These are phyloP conservation scores for Zygnema circumcarinatum DNA, from an alignment of 139 green algal species.

Conservation along the genomic window DNA sequence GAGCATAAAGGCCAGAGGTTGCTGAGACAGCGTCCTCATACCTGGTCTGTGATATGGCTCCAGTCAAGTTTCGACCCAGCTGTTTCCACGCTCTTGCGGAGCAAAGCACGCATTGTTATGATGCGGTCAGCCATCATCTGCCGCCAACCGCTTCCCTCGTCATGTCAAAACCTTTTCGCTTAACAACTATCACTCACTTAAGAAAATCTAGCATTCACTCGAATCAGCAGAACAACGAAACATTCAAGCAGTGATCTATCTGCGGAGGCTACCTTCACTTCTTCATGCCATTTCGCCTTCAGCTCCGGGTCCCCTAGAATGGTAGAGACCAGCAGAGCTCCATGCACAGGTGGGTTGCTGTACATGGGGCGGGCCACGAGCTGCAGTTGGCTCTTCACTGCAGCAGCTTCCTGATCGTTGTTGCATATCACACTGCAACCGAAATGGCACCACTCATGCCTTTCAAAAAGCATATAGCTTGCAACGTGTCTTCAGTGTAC, in stretches of 20 bases:
- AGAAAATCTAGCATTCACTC: conserved; percentile 12
- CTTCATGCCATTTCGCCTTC: conserved; percentile 60
- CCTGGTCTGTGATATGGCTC: conserved; percentile 78
- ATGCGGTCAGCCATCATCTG: conserved; percentile 89
- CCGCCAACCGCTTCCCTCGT: conserved; percentile 74
- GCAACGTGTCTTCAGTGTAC: too few species aligned
- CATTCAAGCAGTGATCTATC: too few species aligned
- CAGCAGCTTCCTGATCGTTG: conserved; percentile 22
- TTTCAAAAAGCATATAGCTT: conserved; percentile 10
- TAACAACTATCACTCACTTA: background rate
- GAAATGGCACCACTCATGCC: background rate
- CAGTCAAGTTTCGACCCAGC: conserved; percentile 70
- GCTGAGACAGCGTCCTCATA: background rate
- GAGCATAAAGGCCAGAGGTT: too few species aligned
- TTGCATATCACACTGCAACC: conserved; percentile 39
- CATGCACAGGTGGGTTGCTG: conserved; percentile 65
- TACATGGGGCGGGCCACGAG: conserved; percentile 64
- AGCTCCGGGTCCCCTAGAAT: conserved; percentile 61
- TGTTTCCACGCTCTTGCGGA: conserved; percentile 71
- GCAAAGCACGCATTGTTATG: conserved; percentile 78
- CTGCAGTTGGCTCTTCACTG: conserved; percentile 58
- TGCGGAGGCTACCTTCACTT: conserved; percentile 60
- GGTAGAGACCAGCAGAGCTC: conserved; percentile 53
- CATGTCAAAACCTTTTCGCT: background rate
- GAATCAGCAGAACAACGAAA: background rate